These are phyloP conservation scores for Echites panduratus DNA, from an alignment of 257 asterid genomes.

Conservation along the genomic window DNA sequence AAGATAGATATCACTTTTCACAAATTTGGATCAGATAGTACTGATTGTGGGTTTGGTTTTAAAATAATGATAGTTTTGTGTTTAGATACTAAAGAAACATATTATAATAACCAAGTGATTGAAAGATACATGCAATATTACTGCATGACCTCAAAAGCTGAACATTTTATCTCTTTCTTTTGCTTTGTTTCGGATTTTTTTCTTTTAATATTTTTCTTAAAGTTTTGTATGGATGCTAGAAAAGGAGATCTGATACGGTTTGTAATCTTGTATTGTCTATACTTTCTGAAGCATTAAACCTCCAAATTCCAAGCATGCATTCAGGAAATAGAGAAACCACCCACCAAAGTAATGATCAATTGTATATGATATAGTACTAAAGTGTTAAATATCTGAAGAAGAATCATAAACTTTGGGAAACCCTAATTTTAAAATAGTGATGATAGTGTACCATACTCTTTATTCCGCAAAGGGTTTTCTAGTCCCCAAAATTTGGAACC, in stretches of 20 bases:
- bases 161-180: neutral
- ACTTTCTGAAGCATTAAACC: constrained; percentile 53
- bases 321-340: constrained; percentile 25
- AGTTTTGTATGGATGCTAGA: constrained; percentile 14
- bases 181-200: no score
- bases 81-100: no score
- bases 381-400: neutral
- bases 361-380: constrained; percentile 14
- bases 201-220: no score
- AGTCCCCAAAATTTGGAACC: constrained; percentile 6
- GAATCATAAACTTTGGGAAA: neutral
- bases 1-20: neutral
- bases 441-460: neutral
- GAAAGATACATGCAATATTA: constrained; percentile 45
- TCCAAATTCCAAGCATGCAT: constrained; percentile 39
- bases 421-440: neutral
- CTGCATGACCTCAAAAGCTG: constrained; percentile 18
- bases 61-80: neutral
- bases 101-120: constrained; percentile 30
- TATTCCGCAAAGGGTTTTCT: neutral
- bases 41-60: neutral
- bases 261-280: constrained; percentile 43
- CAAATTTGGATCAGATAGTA: constrained; percentile 1
- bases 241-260: constrained; percentile 26
- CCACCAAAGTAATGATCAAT: constrained; percentile 28